A percentile compares a stretch with the other conserved stretches of the same genome.
Conservation (phyloP, 305 asterid species). For the Rubia tinctorum region DNA sequence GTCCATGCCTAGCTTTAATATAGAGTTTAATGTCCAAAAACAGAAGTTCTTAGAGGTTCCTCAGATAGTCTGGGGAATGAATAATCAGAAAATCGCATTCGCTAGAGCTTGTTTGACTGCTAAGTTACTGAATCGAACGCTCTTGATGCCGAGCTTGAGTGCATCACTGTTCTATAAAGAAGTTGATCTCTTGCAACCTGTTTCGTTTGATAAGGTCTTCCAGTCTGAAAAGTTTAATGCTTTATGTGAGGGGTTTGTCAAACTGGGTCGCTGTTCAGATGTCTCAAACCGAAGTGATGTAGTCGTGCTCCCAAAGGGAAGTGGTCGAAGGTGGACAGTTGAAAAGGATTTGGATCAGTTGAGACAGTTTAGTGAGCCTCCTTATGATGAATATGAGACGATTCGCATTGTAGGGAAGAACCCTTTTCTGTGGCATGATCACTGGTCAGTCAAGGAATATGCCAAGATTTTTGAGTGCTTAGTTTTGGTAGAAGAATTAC, state of each 20-base stretch:
- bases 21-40: conserved; percentile 16
- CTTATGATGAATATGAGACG: conserved; percentile 38
- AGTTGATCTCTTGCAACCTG: conserved; percentile 61
- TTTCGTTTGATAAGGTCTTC: conserved; percentile 71
- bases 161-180: conserved; percentile 91
- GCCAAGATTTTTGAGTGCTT: conserved; percentile 76
- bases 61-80: conserved; percentile 86
- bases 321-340: conserved; percentile 86
- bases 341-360: conserved; percentile 67
- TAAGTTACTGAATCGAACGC: conserved; percentile 64
- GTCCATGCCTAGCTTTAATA: conserved; percentile 17
- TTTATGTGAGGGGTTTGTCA: conserved; percentile 62
- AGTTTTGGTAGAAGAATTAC: conserved; percentile 60
- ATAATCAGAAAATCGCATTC: conserved; percentile 84
- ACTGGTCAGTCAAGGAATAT: conserved; percentile 83
- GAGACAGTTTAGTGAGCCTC: conserved; percentile 30
- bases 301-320: conserved; percentile 71
- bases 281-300: conserved; percentile 42
- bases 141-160: conserved; percentile 84
- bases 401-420: conserved; percentile 72
- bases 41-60: conserved; percentile 71
- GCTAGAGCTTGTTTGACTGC: conserved; percentile 93
- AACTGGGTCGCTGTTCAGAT: conserved; percentile 48
- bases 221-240: conserved; percentile 66
- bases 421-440: conserved; percentile 94